phyloP scores from a whole-genome alignment of 83 land plant genomes.

The Picea abies region DNA sequence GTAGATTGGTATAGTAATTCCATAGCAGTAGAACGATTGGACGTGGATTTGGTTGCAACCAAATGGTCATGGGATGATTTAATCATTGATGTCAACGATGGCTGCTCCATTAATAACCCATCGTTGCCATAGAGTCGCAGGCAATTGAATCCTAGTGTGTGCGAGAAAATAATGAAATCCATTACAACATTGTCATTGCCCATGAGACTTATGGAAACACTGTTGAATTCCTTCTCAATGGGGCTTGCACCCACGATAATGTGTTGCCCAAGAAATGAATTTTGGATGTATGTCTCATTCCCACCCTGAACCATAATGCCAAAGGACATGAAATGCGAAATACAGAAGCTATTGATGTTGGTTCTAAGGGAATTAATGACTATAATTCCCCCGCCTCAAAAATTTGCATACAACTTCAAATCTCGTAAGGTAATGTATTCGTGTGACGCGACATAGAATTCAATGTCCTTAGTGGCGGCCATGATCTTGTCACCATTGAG shows the following conservation, averaged over 20 bases:
- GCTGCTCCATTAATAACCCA: no score
- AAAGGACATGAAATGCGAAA: conserved; percentile 54
- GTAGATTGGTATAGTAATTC: no score
- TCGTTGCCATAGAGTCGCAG: accelerated
- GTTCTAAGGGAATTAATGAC: conserved; percentile 65
- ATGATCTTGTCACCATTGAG: not conserved
- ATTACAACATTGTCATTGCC: conserved; percentile 43
- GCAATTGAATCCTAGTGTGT: no score
- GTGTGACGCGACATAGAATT: conserved; percentile 15
- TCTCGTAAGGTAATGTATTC: conserved; percentile 65
- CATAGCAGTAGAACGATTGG: no score
- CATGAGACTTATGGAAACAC: conserved; percentile 55
- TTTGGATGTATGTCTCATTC: conserved; percentile 70
- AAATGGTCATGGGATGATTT: no score
- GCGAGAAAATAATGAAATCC: no score
- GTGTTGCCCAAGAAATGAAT: conserved; percentile 79
- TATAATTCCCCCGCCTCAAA: conserved; percentile 67
- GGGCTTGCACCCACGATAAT: conserved; percentile 77
- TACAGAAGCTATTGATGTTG: conserved; percentile 57
- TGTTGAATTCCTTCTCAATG: conserved; percentile 56
- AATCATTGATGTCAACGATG: no score
- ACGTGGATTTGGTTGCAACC: no score
- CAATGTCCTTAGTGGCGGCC: conserved; percentile 17
- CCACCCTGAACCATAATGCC: conserved; percentile 64
- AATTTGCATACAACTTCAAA: conserved; percentile 66